Base-by-base conservation (phyloP, 352 stramenopile genomes). In the Phytophthora pseudosyringae region DNA sequence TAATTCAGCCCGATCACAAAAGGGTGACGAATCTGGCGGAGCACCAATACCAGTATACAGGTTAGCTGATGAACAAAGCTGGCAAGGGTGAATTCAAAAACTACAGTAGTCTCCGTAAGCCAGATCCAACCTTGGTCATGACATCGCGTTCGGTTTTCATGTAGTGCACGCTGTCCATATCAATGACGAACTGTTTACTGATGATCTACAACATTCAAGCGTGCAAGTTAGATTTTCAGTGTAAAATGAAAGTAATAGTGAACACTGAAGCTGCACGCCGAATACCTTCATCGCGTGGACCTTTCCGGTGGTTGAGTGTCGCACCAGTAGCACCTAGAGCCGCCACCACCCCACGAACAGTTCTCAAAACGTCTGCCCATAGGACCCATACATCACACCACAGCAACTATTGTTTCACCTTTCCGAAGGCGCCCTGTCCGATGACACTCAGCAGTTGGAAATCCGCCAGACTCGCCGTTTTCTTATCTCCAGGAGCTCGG, bases 361-460 rank as follows among this genome's bases (percentile, higher is more conserved):
- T 32, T 63, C 3, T 60, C 4, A 45, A 56, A 5, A 41, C 21
- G 8, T 50, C 11, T 6, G 7, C 36, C 7, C 11, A 31, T 21
- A 39, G 44, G 10, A 5, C 13, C n/a, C 13, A 57, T 36, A 15
- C 18, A 33, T 0, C 25, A 33, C 21, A 2, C 21, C 21, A 21
- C 21, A 21, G 21, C 21, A 21, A 2, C 1, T 21, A 21, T 21
- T 21, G 3, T 2, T 36, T 52, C 13, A 85, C 80, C 73, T 86
- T 88, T 35, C 82, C 85, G 40, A 93, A 93, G n/a, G 85, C 81
- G 16, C 85, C 85, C 60, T 93, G 85, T 5, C 85, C 85, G 43
- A 99, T 98, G n/a, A 99, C 95, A 52, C 92, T 98, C 16, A 99
- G 79, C 28, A 99, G 71, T 60, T 98, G 80, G 76, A 99, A 99